Percentiles rank a stretch among this genome's conserved stretches.
Conservation (phyloP, 2,329 filamentous ascomycete species). For the Beauveria bassiana region DNA sequence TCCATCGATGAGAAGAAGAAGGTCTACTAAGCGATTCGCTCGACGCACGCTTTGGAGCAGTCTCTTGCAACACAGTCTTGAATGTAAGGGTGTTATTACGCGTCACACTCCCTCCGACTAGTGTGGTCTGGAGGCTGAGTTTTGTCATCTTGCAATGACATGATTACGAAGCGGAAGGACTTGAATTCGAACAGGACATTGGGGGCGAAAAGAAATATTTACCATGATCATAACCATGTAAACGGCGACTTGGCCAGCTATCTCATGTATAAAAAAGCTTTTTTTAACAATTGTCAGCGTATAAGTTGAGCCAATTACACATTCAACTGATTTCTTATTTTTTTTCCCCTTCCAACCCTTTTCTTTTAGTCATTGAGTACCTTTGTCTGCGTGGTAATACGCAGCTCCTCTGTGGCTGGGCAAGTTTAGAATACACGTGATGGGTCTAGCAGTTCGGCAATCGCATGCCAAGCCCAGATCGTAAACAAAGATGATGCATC, state of each 20-base stretch:
- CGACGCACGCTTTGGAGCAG: neutral
- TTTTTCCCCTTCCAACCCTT: neutral
- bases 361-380: neutral
- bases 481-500: neutral
- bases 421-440: neutral
- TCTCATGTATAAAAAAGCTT: slow-evolving; percentile 12
- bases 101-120: neutral
- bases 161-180: neutral
- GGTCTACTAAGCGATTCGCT: slow-evolving; percentile 68
- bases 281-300: slow-evolving; percentile 8
- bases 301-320: slow-evolving; percentile 6
- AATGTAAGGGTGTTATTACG: neutral
- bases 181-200: neutral
- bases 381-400: neutral
- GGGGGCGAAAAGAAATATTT: neutral
- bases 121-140: neutral
- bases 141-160: neutral
- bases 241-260: slow-evolving; percentile 6
- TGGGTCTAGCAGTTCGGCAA: neutral
- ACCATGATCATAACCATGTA: slow-evolving; percentile 11
- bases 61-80: neutral
- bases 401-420: neutral
- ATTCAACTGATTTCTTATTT: neutral
- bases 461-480: slow-evolving; percentile 1
- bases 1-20: slow-evolving; percentile 99